These are phyloP conservation scores for Populus euphratica DNA, from an alignment of 345 rosid species.

Conservation along the genomic window DNA sequence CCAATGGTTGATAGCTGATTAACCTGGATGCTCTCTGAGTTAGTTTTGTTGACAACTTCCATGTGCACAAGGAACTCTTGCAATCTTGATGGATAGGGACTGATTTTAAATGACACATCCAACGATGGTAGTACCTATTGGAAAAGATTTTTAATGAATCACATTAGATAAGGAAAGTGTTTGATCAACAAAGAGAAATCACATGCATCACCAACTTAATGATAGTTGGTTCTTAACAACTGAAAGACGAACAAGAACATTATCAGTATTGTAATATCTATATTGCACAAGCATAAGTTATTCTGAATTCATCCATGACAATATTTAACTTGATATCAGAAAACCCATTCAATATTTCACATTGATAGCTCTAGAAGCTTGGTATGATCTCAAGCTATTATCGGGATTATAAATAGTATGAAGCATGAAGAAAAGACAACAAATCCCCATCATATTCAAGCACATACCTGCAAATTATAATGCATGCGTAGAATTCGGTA, in stretches of 20 bases:
- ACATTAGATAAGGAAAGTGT: background rate
- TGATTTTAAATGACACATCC: slow-evolving; percentile 68
- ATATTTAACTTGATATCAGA: background rate
- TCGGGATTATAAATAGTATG: background rate
- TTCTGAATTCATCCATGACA: background rate
- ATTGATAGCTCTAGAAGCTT: background rate
- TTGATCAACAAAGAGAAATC: background rate
- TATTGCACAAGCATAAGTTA: background rate
- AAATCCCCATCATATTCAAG: slow-evolving; percentile 14
- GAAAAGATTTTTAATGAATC: slow-evolving; percentile 3
- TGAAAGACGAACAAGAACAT: background rate
- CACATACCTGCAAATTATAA: slow-evolving; percentile 68
- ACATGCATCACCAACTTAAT: slow-evolving; percentile 2
- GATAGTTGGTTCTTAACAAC: background rate
- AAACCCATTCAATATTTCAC: background rate
- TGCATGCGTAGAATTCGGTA: slow-evolving; percentile 84
- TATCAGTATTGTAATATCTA: background rate
- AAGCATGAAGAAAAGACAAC: background rate
- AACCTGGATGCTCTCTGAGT: slow-evolving; percentile 64
- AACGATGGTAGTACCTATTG: slow-evolving; percentile 75
- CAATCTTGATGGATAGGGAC: slow-evolving; percentile 75
- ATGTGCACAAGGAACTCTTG: slow-evolving; percentile 78
- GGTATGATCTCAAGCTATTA: background rate
- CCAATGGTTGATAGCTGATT: slow-evolving; percentile 79
- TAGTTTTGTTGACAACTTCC: slow-evolving; percentile 78